Base-by-base conservation (phyloP, 345 rosid species). In the Cardamine resedifolia region DNA sequence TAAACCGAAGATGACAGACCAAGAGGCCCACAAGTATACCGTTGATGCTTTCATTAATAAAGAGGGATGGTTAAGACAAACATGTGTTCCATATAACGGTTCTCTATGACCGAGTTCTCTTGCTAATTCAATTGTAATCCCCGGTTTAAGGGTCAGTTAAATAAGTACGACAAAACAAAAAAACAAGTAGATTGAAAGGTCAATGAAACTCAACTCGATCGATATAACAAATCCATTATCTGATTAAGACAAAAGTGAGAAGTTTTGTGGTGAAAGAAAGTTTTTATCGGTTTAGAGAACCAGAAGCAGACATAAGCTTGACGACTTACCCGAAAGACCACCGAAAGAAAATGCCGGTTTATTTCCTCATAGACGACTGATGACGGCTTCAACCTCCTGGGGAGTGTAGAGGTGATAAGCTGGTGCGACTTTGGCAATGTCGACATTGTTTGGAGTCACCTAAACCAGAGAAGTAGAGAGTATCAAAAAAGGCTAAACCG, bases 371-470 rank as follows among this genome's bases (percentile, higher is more conserved):
- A 94, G 87, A 74, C 93, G 96, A 73, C 77, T 50, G 59, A 94
- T 91, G 78, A 94, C 96, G 0, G 93, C 88, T 79, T 91, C 99
- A 41, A 95, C 99, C 82, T 95, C 99, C 10, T 91, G 57, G 36
- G 99, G 99, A 28, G 92, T 85, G 81, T 95, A 91, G 30, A 95
- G 86, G 81, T 95, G 96, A 80, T 91, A 95, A 0, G 82, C 83
- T 50, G 96, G 96, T 64, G 96, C 84, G 33, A 95, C 99, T 80
- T 78, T 87, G 2, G 98, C 98, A 5, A 95, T 95, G 75, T 95
- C 97, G 60, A 95, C 99, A 65, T 95, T 95, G 68, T 87, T 95
- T 6, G 98, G 97, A 21, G 70, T 66, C 58, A 66, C 70, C 70
- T 66, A 33, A 21, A 50, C 33, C 58, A 51, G 36, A 20, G 23